These are phyloP conservation scores for Neonectria hederae DNA, from an alignment of 2,329 filamentous ascomycete species.

Conservation along the genomic window DNA sequence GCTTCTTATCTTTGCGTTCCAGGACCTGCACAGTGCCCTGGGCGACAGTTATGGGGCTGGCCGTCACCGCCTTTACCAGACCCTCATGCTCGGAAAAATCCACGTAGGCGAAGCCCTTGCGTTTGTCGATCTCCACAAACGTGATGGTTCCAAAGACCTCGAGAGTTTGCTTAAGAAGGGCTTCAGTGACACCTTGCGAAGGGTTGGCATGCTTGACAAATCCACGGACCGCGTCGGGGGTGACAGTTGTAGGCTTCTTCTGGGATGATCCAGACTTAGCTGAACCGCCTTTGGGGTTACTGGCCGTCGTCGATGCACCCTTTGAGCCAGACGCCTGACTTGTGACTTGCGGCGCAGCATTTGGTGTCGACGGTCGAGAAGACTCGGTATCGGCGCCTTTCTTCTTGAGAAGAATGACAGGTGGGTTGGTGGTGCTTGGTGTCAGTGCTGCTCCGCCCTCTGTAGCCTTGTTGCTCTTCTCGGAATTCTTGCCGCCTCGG, in stretches of 20 bases:
- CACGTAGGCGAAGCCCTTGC: constrained; percentile 93
- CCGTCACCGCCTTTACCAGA: constrained; percentile 80
- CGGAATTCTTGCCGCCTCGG: constrained; percentile 51
- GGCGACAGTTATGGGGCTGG: constrained; percentile 83
- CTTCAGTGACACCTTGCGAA: constrained; percentile 90
- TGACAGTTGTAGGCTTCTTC: constrained; percentile 46
- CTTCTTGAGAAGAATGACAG: constrained; percentile 56
- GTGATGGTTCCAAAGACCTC: constrained; percentile 77
- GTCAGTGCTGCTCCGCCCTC: constrained; percentile 26
- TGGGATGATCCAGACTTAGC: constrained; percentile 42
- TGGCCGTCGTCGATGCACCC: constrained; percentile 27
- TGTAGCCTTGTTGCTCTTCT: constrained; percentile 49
- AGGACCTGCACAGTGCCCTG: constrained; percentile 88
- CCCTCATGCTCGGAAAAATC: constrained; percentile 81
- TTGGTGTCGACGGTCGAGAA: constrained; percentile 37
- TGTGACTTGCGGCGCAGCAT: constrained; percentile 40
- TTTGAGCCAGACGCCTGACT: constrained; percentile 44
- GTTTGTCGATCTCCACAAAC: constrained; percentile 90
- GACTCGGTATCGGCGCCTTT: constrained; percentile 40
- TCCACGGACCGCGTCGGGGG: constrained; percentile 67
- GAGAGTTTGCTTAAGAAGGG: constrained; percentile 78
- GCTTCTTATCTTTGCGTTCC: constrained; percentile 75
- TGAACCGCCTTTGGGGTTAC: constrained; percentile 32
- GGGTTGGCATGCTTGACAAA: constrained; percentile 87
- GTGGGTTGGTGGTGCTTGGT: constrained; percentile 43